Base-by-base conservation (phyloP, 2,329 filamentous ascomycete species). In the Phialophora macrospora region DNA sequence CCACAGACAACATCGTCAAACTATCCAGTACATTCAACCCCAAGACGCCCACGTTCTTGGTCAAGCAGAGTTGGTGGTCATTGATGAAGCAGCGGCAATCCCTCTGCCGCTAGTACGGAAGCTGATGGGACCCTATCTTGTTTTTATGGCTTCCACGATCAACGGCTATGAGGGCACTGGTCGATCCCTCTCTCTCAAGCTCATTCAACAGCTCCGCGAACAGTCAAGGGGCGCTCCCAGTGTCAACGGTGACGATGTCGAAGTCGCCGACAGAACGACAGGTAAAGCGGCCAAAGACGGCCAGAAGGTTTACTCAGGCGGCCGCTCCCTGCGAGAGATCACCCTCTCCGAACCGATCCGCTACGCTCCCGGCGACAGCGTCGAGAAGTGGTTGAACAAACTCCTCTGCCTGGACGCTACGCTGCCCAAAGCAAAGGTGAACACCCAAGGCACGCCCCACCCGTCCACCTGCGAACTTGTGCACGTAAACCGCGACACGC, bases 61-160 rank as follows among this genome's bases (percentile, higher is more conserved):
- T 28, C 95, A 99, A 77, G 95, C 95, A 3, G 95, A 99, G 77
- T 80, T 99, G 46, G 82, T 99, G 11, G 94, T 99, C 8, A 98
- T 99, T 69, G 95, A 99, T 78, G 95, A 99, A 79, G 95, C 95
- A 17, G 95, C 95, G 12, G 96, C 96, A 1, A 99, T 99, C 68
- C 95, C 96, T 12, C 80, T 99, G 11, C 95, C 95, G 0, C 82
- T 98, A 2, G 95, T 99, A 7, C 86, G 90, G 72, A 97, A 97
- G 79, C 84, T 99, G 48, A 93, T 99, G 87, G 95, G 95, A 0
- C 94, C 94, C 14, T 99, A 99, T 78, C 83, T 99, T 44, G 93
- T 98, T 8, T 99, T 99, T 79, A 98, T 99, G 95, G 93, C 96
- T 0, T 99, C 95, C 0, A 99, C 95, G 1, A 97, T 99, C 80